These are phyloP conservation scores for Melocanna baccifera DNA, from an alignment of 176 grass and related monocot species.

Conservation along the genomic window DNA sequence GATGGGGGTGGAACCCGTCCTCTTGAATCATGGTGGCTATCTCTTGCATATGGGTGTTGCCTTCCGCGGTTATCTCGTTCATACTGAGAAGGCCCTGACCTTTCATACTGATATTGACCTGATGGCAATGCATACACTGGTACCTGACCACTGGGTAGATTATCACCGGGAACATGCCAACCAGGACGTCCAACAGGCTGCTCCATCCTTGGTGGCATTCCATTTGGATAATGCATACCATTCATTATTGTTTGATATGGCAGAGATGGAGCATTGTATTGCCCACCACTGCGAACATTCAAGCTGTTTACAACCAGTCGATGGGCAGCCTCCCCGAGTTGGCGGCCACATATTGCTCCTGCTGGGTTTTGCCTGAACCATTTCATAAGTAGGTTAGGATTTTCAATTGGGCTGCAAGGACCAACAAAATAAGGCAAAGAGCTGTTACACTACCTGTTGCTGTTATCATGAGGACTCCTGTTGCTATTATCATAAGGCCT, in stretches of 20 bases:
- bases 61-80: constrained; percentile 42
- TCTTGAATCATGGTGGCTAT: constrained; percentile 34
- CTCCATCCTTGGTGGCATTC: constrained; percentile 37
- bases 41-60: constrained; percentile 34
- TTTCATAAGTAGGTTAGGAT: constrained; percentile 17
- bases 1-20: constrained; percentile 27
- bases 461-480: constrained; percentile 60
- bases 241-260: constrained; percentile 49
- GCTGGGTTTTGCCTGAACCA: constrained; percentile 70
- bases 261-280: constrained; percentile 34
- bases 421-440: neutral
- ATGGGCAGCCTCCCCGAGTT: constrained; percentile 83
- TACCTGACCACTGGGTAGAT: constrained; percentile 30
- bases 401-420: neutral
- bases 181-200: constrained; percentile 41
- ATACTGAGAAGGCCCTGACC: constrained; percentile 20
- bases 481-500: constrained; percentile 55
- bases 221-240: constrained; percentile 47
- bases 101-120: constrained; percentile 47
- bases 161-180: constrained; percentile 35
- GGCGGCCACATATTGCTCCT: constrained; percentile 63
- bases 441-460: constrained; percentile 31
- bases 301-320: constrained; percentile 80
- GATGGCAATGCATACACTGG: constrained; percentile 39
- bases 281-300: constrained; percentile 37